These are phyloP conservation scores for Cyberlindnera suaveolens DNA, from an alignment of 805 yeast genomes.

Conservation along the genomic window DNA sequence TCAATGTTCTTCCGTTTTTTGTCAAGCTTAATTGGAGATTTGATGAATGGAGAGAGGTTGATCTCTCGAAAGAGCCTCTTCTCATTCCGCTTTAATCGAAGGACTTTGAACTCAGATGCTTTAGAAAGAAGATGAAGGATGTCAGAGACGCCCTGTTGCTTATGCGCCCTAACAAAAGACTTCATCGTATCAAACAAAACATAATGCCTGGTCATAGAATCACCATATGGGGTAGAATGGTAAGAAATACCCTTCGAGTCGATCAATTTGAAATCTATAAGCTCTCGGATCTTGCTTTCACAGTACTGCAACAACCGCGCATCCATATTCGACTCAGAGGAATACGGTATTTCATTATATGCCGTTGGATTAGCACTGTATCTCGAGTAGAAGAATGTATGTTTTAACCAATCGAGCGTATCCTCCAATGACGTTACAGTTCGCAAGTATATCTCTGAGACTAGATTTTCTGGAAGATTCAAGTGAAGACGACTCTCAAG, in stretches of 20 bases:
- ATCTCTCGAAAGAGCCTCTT: conserved; percentile 39
- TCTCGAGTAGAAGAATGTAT: conserved; percentile 45
- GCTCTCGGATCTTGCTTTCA: conserved; percentile 26
- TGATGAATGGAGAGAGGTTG: conserved; percentile 32
- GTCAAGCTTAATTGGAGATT: conserved; percentile 30
- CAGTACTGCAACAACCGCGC: conserved; percentile 29
- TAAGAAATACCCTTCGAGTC: conserved; percentile 11
- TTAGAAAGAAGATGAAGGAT: conserved; percentile 25
- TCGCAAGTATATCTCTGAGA: conserved; percentile 38
- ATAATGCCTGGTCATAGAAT: conserved; percentile 44
- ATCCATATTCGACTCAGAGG: conserved; percentile 22
- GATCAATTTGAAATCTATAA: conserved; percentile 29
- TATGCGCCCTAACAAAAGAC: conserved; percentile 21
- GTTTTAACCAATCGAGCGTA: conserved; percentile 41
- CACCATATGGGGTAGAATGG: conserved; percentile 36
- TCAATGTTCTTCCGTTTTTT: conserved; percentile 22
- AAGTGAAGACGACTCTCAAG: conserved; percentile 42
- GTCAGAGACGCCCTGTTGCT: conserved; percentile 16
- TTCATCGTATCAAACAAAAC: conserved; percentile 39
- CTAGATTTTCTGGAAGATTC: conserved; percentile 33
- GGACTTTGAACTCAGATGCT: conserved; percentile 35
- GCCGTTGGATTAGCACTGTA: conserved; percentile 33
- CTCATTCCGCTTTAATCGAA: conserved; percentile 38
- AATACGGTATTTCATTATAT: conserved; percentile 29
- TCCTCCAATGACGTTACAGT: conserved; percentile 31